These are phyloP conservation scores for Pachysandra terminalis DNA, from an alignment of 164 flowering plant genomes.

Conservation along the genomic window DNA sequence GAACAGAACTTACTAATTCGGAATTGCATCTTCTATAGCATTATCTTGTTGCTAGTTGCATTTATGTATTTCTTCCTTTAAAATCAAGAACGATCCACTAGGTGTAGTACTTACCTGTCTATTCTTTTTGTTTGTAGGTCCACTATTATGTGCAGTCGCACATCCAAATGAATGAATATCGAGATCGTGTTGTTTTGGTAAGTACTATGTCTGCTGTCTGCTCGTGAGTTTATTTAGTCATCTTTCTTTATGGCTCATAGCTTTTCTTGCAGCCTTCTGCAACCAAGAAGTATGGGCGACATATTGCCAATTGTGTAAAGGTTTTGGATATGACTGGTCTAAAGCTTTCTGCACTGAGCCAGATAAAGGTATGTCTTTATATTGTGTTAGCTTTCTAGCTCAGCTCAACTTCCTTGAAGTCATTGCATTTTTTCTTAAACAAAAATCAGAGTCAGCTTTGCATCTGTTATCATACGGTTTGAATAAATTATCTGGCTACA, in stretches of 20 bases:
- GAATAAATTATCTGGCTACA: background rate
- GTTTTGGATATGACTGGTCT: conserved; percentile 97
- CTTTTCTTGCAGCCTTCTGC: conserved; percentile 61
- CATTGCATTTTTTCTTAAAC: background rate
- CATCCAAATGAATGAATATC: conserved; percentile 95
- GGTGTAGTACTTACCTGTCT: background rate
- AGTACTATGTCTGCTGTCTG: conserved; percentile 17
- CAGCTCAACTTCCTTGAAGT: background rate
- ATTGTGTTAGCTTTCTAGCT: background rate
- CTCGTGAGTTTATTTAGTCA: background rate
- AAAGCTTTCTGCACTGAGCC: conserved; percentile 82
- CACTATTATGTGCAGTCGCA: conserved; percentile 92
- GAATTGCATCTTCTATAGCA: too few species aligned
- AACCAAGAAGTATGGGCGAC: conserved; percentile 57
- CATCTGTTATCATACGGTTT: background rate
- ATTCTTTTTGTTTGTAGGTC: conserved; percentile 41
- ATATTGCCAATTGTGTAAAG: conserved; percentile 77
- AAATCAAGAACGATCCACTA: conserved; percentile 1
- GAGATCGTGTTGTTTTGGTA: conserved; percentile 91
- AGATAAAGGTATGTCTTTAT: conserved; percentile 58
- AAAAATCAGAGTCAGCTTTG: background rate
- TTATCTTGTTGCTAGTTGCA: too few species aligned
- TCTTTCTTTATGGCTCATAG: conserved; percentile 7
- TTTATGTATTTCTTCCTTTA: conserved; percentile 2
- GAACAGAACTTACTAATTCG: too few species aligned